These are phyloP conservation scores for Xylariaceae sp. DNA, from an alignment of 2,329 filamentous ascomycete species.

Conservation along the genomic window DNA sequence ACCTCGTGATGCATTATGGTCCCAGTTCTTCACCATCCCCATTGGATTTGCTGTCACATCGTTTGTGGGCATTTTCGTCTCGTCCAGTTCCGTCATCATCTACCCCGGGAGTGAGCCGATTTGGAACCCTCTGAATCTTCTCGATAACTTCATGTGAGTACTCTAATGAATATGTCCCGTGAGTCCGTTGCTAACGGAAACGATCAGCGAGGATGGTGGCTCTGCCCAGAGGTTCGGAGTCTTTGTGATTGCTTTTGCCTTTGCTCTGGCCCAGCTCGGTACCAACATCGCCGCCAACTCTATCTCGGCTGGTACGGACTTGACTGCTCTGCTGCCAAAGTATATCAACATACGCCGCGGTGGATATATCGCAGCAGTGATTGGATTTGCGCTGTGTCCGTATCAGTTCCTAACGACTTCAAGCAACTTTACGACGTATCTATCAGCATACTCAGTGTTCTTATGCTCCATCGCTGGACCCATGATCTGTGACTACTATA, in stretches of 20 bases:
- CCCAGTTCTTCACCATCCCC: constrained; percentile 74
- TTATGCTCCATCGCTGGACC: constrained; percentile 93
- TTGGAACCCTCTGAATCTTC: constrained; percentile 70
- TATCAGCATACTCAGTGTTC: constrained; percentile 90
- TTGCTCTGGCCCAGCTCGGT: constrained; percentile 76
- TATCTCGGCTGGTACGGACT: constrained; percentile 77
- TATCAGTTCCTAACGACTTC: constrained; percentile 72
- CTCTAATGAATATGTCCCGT: not conserved
- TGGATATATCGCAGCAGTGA: constrained; percentile 76
- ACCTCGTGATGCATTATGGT: constrained; percentile 74
- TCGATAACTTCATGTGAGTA: constrained; percentile 58
- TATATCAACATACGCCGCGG: constrained; percentile 84
- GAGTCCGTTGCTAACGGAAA: constrained; percentile 1
- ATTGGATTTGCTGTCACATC: constrained; percentile 71
- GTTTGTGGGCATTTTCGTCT: constrained; percentile 79
- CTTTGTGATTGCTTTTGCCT: constrained; percentile 68
- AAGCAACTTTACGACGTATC: constrained; percentile 87
- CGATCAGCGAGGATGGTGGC: constrained; percentile 54
- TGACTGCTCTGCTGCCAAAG: constrained; percentile 76
- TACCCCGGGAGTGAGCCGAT: constrained; percentile 60
- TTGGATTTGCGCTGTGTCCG: constrained; percentile 84
- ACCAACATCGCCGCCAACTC: constrained; percentile 88
- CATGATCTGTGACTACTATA: constrained; percentile 84
- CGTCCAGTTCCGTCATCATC: constrained; percentile 68
- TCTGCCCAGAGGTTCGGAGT: constrained; percentile 70